Percentiles rank a stretch among this genome's conserved stretches.
Evolutionary conservation across 495 filamentous ascomycete genomes (phyloP).

Genomic region (Aspergillus affinis): DNA sequence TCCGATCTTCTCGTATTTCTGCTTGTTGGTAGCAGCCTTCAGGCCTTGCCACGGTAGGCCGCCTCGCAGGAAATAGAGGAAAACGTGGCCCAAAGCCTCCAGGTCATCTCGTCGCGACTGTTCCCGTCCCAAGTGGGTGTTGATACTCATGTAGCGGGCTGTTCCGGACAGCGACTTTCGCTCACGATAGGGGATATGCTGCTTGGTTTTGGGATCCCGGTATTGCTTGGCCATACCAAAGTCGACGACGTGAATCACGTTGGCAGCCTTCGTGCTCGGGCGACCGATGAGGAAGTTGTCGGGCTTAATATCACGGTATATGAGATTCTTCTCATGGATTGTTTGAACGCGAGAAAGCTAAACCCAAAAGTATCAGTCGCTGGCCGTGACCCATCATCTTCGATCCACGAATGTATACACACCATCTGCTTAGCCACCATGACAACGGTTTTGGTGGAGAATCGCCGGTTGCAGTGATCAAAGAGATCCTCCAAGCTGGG

Average conservation of each 20-base stretch:
- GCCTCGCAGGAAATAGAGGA: slow-evolving; percentile 98
- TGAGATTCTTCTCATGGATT: slow-evolving; percentile 99
- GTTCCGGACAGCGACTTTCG: slow-evolving; percentile 97
- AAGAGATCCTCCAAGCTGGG: slow-evolving; percentile 97
- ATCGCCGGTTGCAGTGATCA: slow-evolving; percentile 94
- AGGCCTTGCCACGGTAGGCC: slow-evolving; percentile 98
- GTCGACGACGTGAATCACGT: slow-evolving; percentile 98
- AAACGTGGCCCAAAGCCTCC: slow-evolving; percentile 95
- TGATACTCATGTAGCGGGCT: slow-evolving; percentile 99
- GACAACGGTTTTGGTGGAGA: slow-evolving; percentile 95
- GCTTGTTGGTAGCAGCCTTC: slow-evolving; percentile 99
- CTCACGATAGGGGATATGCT: slow-evolving; percentile 98
- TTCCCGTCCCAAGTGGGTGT: slow-evolving; percentile 94
- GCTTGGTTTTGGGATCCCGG: slow-evolving; percentile 97
- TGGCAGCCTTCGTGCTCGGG: slow-evolving; percentile 87
- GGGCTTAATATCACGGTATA: slow-evolving; percentile 99
- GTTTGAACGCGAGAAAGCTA: slow-evolving; percentile 97
- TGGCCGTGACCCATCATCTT: no score
- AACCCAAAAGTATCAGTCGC: slow-evolving; percentile 5
- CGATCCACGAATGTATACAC: slow-evolving; percentile 25
- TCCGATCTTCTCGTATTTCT: slow-evolving; percentile 99
- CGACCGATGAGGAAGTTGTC: slow-evolving; percentile 99
- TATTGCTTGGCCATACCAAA: slow-evolving; percentile 99
- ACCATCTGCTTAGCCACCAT: slow-evolving; percentile 99
- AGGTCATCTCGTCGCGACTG: slow-evolving; percentile 96